Base-by-base conservation (phyloP, 1,284 basidiomycete species). In the Irpex rosettiformis region DNA sequence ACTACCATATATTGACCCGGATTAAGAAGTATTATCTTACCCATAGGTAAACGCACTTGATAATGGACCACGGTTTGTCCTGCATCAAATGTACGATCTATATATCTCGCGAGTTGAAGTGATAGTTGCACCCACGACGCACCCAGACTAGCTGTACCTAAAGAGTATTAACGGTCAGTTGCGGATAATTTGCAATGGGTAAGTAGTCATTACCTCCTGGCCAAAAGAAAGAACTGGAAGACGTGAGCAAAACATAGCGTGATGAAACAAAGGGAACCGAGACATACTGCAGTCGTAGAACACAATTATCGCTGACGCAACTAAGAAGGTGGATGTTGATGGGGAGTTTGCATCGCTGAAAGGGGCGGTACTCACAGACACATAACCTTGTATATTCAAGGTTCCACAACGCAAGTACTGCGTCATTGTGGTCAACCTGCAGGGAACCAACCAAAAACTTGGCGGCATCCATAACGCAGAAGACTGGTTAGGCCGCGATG, bases 121-220 rank as follows among this genome's bases (percentile, higher is more conserved):
- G 49, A 18, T 40, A 51, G n/a, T 51, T 6, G 52, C 11, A n/a
- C 48, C 25, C 7, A 13, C 37, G 13, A 48, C 66, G 42, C 22
- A 69, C 68, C 68, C 68, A 69, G 27, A 69, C 65, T 49, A 69
- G 54, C 57, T 68, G 65, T n/a, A 69, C 59, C 61, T 63, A n/a
- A 33, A 16, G 40, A 30, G 25, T 42, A n/a, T 25, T 33, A 24
- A 28, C n/a, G n/a, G n/a, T n/a, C n/a, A 25, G n/a, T 18, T 6
- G 55, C 22, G 4, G 24, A 49, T 7, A 27, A 29, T 33, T n/a
- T 37, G 21, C 16, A 24, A 33, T 29, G 7, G 22, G 18, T 16
- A n/a, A 43, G 8, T 42, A 21, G n/a, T 48, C 43, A 54, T 2
- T 42, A 63, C 62, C 62, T 69, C 68, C 30, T 62, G 64, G 24